Base-by-base conservation (phyloP, 2,329 filamentous ascomycete species). In the Hymenoscyphus albidus region DNA sequence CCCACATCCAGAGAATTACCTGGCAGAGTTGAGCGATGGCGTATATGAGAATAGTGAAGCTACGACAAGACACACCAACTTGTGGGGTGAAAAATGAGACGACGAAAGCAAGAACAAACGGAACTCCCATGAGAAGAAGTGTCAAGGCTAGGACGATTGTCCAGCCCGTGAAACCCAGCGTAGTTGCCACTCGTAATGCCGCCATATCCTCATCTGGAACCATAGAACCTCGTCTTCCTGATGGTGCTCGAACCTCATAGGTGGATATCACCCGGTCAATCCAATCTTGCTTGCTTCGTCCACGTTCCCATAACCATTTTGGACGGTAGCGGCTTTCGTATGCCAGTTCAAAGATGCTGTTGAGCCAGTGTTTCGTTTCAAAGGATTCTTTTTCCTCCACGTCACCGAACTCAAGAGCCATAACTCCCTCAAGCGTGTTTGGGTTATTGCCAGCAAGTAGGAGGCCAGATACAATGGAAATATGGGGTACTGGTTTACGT, bases 41-140 rank as follows among this genome's bases (percentile, higher is more conserved):
- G 58, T 77, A 77, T 27, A 76, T 60, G 1, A 76, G 69, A 54
- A 76, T 75, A 6, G 74, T 76, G 40, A 77, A 59, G 58, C 69
- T 75, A 1, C 76, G 73, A 58, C 76, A 77, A 10, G 72, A 73
- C 3, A 77, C 65, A 7, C 75, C 74, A 1, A 70, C 67, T 31
- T 70, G 67, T 1, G 75, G 76, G 44, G 75, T 77, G 63, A 73
- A 73, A 51, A 74, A 77, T 12, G 74, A 75, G 3, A 72, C 73
- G 12, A 77, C 62, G 59, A 76, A 76, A 6, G 75, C 75, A 22
- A 78, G 70, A 16, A 67, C 56, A 39, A 71, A 75, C 3, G 75
- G 66, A 13, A 64, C 18, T 5, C 48, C 60, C 42, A 69, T 64
- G 4, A 69, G 57, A 5, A 69, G 39, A 27, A 67, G 18, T 18